Percentiles rank a stretch among this genome's conserved stretches.
phyloP scores from a whole-genome alignment of 805 yeast species.

The Candida oleophila region DNA sequence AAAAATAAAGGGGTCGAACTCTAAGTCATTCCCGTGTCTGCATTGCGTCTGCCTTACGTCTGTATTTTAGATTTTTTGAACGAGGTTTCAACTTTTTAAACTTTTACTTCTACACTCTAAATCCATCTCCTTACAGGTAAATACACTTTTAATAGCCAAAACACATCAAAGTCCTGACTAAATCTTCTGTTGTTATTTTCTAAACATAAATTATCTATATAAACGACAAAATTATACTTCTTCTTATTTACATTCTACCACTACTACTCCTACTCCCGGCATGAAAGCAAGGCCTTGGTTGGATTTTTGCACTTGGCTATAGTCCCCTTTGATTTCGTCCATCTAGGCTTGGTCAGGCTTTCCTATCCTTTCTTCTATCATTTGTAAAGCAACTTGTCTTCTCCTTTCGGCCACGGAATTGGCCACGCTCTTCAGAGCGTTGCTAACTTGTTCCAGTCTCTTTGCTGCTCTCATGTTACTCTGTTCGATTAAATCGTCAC shows the following conservation, averaged over 20 bases:
- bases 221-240: background rate
- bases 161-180: no score
- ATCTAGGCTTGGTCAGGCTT: conserved; percentile 13
- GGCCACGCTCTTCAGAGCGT: conserved; percentile 37
- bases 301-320: no score
- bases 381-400: conserved; percentile 74
- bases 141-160: no score
- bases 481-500: conserved; percentile 67
- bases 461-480: conserved; percentile 70
- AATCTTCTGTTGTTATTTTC: background rate
- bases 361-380: conserved; percentile 62
- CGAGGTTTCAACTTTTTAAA: no score
- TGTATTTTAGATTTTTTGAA: no score
- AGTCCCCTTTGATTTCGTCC: background rate
- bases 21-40: no score
- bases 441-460: conserved; percentile 51
- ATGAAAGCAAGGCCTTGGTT: no score
- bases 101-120: no score
- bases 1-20: no score
- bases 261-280: no score
- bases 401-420: conserved; percentile 68
- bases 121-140: no score
- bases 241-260: background rate
- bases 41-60: no score
- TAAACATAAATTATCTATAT: background rate